Base-by-base conservation (phyloP, 2,329 filamentous ascomycete species). In the Pestalotiopsis sp. region DNA sequence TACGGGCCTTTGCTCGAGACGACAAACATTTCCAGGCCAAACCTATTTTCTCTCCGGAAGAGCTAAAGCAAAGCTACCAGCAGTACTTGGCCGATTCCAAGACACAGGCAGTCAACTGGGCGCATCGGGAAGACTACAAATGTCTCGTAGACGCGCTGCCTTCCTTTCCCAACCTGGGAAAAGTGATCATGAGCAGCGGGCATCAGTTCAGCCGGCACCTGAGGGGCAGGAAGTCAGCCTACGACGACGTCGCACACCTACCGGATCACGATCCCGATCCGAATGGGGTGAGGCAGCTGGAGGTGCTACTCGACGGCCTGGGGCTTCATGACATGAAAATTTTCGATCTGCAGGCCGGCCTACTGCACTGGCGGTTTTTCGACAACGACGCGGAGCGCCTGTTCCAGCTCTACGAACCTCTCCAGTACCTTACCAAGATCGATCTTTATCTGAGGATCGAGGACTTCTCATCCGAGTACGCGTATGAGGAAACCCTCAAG, bases 151-250 rank as follows among this genome's bases (percentile, higher is more conserved):
- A 64, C 14, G 31, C 71, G 4, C 36, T 70, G 3, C 67, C 74
- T 12, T 68, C 38, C 6, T 68, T 76, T 31, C 71, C 70, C 1
- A 72, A 75, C 6, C 41, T 75, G 0, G 71, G 66, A 5, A 67
- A 71, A 6, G 68, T 75, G 0, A 68, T 45, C 17, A 58, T 68
- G 61, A 58, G 45, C 1, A 13, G n/a, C 13, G 61, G 49, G 2
- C 13, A 65, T 38, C 4, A 31, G 12, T 68, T 27, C 49, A 64
- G 58, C 13, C 13, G 57, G 36, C 39, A 17, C 17, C 20, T 11
- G 4, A 64, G 38, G 12, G 31, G 31, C 0, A 2, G 5, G 9
- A n/a, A 7, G 23, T 4, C 31, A 2, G 13, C 11, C 2, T 25
- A 68, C 2, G 45, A 65, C 23, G 67, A 41, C 2, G 64, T 45